Base-by-base conservation (phyloP, 2,329 filamentous ascomycete genomes). In the Cryphonectria japonica region DNA sequence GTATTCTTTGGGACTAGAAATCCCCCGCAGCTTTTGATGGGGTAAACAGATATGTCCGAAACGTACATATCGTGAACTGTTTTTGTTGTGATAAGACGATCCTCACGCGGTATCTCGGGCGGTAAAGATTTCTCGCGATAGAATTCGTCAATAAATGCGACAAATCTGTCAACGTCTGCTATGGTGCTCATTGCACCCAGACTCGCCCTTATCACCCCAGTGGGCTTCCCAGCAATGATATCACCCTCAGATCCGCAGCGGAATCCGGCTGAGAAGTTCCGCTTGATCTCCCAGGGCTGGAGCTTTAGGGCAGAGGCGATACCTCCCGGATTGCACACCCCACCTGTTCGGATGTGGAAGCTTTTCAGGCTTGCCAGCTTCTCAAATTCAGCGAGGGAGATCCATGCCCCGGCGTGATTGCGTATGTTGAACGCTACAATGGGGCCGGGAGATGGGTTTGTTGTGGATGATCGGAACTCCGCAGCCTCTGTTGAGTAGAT, bases 1-100 rank as follows among this genome's bases (percentile, higher is more conserved):
- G 82, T 83, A 2, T 84, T 86, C 0, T 81, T 73, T 1, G 94
- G 91, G 41, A 98, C 85, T 50, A 84, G 83, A 79, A 92, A 97
- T 0, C 93, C 93, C 22, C 90, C 93, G 76, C 96, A 98, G 78
- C 94, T 97, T 80, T 99, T 99, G 78, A 99, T 95, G 0, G 96
- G 96, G 77, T 94, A 99, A 0, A 98, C 88, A 0, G 86, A 89
- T 22, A 95, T 86, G 68, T 84, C 85, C 73, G 92, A 88, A n/a
- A 94, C 84, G 62, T 83, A 83, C 68, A 89, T 83, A 60, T 69
- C 72, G 75, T 9, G 50, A 32, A 43, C 22, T 16, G 14, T 19
- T n/a, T 63, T 65, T 26, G n/a, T 34, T 41, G 37, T 41, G 4
- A 32, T 3, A 61, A 19, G 39, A 22, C 7, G 1, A 16, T 26